Base-by-base conservation (phyloP, 768 basidiomycete genomes). In the Lyophyllum shimeji region DNA sequence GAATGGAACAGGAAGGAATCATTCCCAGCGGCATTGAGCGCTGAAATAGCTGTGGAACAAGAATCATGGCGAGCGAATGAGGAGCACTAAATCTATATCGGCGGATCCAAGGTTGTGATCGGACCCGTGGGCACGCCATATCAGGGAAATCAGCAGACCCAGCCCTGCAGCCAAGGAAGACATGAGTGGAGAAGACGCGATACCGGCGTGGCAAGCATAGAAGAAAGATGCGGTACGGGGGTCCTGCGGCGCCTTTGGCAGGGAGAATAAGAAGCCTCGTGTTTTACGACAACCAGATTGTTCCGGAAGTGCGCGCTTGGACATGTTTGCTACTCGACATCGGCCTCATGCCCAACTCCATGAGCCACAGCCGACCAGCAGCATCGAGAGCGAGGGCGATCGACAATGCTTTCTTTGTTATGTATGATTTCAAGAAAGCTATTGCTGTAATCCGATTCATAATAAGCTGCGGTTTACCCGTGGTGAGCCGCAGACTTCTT, bases 111-210 rank as follows among this genome's bases (percentile, higher is more conserved):
- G 46, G 40, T 42, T 42, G 53, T 53, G 46, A 64, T 65, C 57
- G 56, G 52, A 59, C 53, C 49, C 17, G 50, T 60, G 50, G 55
- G 50, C 37, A 39, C 44, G 25, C 59, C 53, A 60, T 63, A 58
- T 61, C 62, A 61, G 60, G 61, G 43, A 52, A 50, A 65, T 63
- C 64, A 65, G 53, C 57, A 59, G 57, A 57, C 57, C 39, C 18
- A 44, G 33, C 53, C 56, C 49, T 50, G 37, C 37, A 39, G 20
- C 29, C 51, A 33, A 40, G n/a, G 51, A 51, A 43, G 42, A 47
- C 29, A 45, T 42, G 42, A 27, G 37, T 39, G 24, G 29, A 47
- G 24, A 46, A 42, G 43, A 49, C 17, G 37, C 43, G 52, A 51
- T 50, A 52, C 45, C 7, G 27, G 44, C 23, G 27, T 24, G 18